phyloP scores from a whole-genome alignment of 208 protist genomes.

The Herpetomonas muscarum region DNA sequence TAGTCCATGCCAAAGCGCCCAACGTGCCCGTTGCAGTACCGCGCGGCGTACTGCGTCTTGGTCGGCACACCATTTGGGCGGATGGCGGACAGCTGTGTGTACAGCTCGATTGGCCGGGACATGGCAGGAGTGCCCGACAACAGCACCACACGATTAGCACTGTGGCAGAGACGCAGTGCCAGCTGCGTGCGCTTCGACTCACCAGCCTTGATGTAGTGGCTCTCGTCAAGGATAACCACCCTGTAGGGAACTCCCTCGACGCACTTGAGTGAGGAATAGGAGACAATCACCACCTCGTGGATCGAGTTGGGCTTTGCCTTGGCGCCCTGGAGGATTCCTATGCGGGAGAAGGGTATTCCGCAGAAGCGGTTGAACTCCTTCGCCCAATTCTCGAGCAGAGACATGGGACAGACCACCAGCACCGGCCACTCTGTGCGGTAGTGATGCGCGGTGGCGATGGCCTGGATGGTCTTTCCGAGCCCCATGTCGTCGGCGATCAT shows the following conservation, averaged over 20 bases:
- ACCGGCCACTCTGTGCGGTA: conserved; percentile 95
- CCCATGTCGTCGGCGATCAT: conserved; percentile 97
- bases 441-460: conserved; percentile 89
- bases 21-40: conserved; percentile 92
- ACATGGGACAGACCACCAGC: conserved; percentile 90
- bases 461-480: conserved; percentile 96
- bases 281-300: conserved; percentile 76
- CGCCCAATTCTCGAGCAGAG: conserved; percentile 90
- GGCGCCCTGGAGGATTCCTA: conserved; percentile 57
- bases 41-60: conserved; percentile 77
- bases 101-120: conserved; percentile 94
- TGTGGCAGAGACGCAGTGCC: conserved; percentile 77
- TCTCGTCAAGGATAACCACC: conserved; percentile 94
- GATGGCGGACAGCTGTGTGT: conserved; percentile 90
- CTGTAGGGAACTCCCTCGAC: conserved; percentile 64
- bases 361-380: conserved; percentile 89
- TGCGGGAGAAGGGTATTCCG: conserved; percentile 67
- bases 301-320: conserved; percentile 34
- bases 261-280: conserved; percentile 76
- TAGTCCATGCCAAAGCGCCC: conserved; percentile 70
- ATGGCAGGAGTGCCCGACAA: conserved; percentile 93
- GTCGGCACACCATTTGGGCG: conserved; percentile 43
- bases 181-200: conserved; percentile 76
- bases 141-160: conserved; percentile 75
- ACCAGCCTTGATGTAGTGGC: conserved; percentile 93